Base-by-base conservation (phyloP, 768 basidiomycete genomes). In the Pleurotus tuoliensis region DNA sequence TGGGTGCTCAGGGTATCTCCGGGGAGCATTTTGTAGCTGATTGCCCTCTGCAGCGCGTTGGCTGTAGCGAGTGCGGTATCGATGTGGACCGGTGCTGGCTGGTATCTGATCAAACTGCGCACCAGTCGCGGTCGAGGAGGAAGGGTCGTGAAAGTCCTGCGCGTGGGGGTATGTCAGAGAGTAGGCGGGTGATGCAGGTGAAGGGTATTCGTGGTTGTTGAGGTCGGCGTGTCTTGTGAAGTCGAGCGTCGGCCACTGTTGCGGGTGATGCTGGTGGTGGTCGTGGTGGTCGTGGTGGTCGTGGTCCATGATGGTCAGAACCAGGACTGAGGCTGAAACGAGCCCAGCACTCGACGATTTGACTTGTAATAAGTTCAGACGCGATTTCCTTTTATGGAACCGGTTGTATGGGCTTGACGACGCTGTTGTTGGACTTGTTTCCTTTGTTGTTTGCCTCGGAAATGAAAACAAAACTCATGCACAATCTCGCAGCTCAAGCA, bases 41-140 rank as follows among this genome's bases (percentile, higher is more conserved):
- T 41, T 25, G 27, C 37, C 27, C 56, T 68, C 70, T 45, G 63
- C 64, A 39, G 70, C 65, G 55, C 69, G 71, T 61, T 77, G 78
- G 40, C 79, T 71, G 30, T 34, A 34, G 41, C 82, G 77, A 40
- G 76, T 76, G 30, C 71, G 58, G 49, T 73, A 69, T 58, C 83
- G 79, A 58, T 71, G 69, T 47, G 83, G 82, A 0, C 82, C 83
- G 59, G 82, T 76, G 69, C 74, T 81, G 27, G 80, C 70, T 11
- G 79, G 71, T 39, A 81, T 69, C 68, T 81, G 81, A 38, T 63
- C 57, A 49, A 77, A 72, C 48, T 58, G 71, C 37, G 51, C 9
- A 40, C 41, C 39, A 12, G 16, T 22, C 37, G 51, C 13, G 5
- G 51, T 11, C 7, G 51, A 40, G 37, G 51, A 43, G 51, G 51